Evolutionary conservation across 495 filamentous ascomycete species (phyloP).

Genomic region (Aspergillus taichungensis): DNA sequence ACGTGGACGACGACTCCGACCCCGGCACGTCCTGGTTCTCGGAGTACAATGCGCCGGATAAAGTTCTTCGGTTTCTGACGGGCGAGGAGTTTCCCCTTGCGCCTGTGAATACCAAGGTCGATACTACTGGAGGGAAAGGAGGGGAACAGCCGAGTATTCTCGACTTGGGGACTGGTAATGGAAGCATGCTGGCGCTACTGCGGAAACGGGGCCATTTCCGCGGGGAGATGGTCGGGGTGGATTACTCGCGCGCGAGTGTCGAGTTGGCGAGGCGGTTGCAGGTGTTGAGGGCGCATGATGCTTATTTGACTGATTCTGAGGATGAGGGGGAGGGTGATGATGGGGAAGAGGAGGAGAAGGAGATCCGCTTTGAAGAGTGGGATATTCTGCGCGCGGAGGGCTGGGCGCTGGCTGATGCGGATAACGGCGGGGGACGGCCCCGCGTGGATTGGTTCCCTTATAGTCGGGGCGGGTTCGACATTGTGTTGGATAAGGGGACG

Average conservation of each 20-base stretch:
- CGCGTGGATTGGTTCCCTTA: constrained; percentile 24
- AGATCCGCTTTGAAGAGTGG: constrained; percentile 59
- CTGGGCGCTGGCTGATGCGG: constrained; percentile 14
- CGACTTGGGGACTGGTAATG: constrained; percentile 85
- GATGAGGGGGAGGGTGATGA: constrained; percentile 5
- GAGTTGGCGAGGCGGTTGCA: constrained; percentile 53
- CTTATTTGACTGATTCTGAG: constrained; percentile 29
- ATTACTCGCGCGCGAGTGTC: constrained; percentile 71
- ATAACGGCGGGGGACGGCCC: constrained; percentile 17
- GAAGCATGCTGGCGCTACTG: constrained; percentile 73
- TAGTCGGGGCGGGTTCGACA: constrained; percentile 54
- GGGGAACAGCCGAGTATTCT: constrained; percentile 43
- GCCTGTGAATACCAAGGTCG: constrained; percentile 21
- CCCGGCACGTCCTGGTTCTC: constrained; percentile 47
- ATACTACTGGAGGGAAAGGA: constrained; percentile 4
- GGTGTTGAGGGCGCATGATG: constrained; percentile 27
- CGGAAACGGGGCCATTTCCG: constrained; percentile 47
- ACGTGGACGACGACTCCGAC: constrained; percentile 34
- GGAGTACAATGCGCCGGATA: constrained; percentile 41
- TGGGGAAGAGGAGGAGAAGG: constrained; percentile 8
- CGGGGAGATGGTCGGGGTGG: constrained; percentile 71
- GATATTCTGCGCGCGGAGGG: constrained; percentile 57
- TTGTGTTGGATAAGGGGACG: constrained; percentile 92
- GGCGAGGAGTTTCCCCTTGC: constrained; percentile 27
- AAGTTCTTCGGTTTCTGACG: constrained; percentile 38